A percentile compares a stretch with the other conserved stretches of the same genome.
phyloP scores from a whole-genome alignment of 1,139 yeast species.

The Taphrina deformans region DNA sequence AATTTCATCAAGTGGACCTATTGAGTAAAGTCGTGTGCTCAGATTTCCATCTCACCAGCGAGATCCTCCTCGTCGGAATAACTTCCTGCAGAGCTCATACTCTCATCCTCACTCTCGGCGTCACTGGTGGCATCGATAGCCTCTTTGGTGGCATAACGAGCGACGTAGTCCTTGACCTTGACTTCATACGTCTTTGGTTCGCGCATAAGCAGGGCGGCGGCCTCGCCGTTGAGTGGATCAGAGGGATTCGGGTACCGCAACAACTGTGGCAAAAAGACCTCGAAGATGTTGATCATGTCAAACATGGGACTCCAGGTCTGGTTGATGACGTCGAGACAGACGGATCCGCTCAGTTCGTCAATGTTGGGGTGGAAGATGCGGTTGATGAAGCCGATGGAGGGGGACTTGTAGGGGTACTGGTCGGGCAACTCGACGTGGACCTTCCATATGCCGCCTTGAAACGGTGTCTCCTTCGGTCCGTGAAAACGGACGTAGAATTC shows the following conservation, averaged over 20 bases:
- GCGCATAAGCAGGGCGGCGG: slow-evolving; percentile 75
- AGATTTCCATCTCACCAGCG: slow-evolving; percentile 48
- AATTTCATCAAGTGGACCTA: too few species aligned
- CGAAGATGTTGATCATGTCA: slow-evolving; percentile 82
- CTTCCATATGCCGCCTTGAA: slow-evolving; percentile 88
- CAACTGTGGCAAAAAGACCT: slow-evolving; percentile 88
- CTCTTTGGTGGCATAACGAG: slow-evolving; percentile 64
- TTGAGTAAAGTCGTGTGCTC: background rate
- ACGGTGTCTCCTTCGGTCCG: slow-evolving; percentile 89
- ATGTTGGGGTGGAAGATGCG: slow-evolving; percentile 93
- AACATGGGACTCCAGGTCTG: slow-evolving; percentile 99
- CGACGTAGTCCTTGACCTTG: slow-evolving; percentile 69
- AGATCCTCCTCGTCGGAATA: slow-evolving; percentile 52
- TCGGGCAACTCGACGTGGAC: slow-evolving; percentile 92
- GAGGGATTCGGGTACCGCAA: slow-evolving; percentile 90
- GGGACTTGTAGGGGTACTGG: slow-evolving; percentile 92
- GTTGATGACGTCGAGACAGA: slow-evolving; percentile 92
- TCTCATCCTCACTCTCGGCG: slow-evolving; percentile 45
- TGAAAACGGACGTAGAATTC: slow-evolving; percentile 82
- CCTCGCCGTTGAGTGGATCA: slow-evolving; percentile 91
- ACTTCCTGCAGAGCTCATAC: slow-evolving; percentile 52
- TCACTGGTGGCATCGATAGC: slow-evolving; percentile 45
- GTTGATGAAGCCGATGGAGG: slow-evolving; percentile 90
- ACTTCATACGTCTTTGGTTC: slow-evolving; percentile 68
- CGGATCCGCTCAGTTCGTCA: slow-evolving; percentile 75